Evolutionary conservation across 208 protist genomes (phyloP), one percentile per base, ranked within the genome.

Genomic region (Trichomonas tenax): DNA sequence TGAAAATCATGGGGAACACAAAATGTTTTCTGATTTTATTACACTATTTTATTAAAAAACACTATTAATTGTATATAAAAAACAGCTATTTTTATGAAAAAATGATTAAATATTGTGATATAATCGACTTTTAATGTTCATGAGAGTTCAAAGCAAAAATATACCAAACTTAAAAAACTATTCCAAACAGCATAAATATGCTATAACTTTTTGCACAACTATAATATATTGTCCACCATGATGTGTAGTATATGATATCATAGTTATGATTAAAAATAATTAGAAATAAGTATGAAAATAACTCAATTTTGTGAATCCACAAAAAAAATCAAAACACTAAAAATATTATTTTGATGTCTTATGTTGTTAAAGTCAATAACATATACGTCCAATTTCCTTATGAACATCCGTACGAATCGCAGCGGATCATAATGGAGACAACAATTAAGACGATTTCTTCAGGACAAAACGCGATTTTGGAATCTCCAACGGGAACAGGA

Each of bases 401-500:
- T 90, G 3, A 21, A n/a, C 0, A 90, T 0, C 10, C n/a, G 15
- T 90, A 90, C n/a, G 14, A 26, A n/a, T 45, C 82, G 8, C 82
- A 90, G 48, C 1, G 40, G 9, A 41, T 36, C 10, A 1, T 90
- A n/a, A 90, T 90, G 23, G 82, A 26, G 41, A 90, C 45, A 14
- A 21, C 82, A 21, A 90, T 90, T 17, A 45, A 48, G 48, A 41
- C 40, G n/a, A 38, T 90, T 48, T 1, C 34, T 44, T 44, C 10
- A 23, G 9, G 44, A 23, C 11, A 96, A 72, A 81, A 72, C n/a
- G 89, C 89, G 17, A 44, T 96, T 10, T 15, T 96, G 34, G 46
- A 96, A 96, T 41, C 48, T 34, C 89, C 89, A 38, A 96, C 89
- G 9, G 89, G 89, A 45, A 96, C 89, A 81, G 89, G 89, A 15